These are phyloP conservation scores for Boletus sp. DNA, from an alignment of 1,284 basidiomycete species.

Conservation along the genomic window DNA sequence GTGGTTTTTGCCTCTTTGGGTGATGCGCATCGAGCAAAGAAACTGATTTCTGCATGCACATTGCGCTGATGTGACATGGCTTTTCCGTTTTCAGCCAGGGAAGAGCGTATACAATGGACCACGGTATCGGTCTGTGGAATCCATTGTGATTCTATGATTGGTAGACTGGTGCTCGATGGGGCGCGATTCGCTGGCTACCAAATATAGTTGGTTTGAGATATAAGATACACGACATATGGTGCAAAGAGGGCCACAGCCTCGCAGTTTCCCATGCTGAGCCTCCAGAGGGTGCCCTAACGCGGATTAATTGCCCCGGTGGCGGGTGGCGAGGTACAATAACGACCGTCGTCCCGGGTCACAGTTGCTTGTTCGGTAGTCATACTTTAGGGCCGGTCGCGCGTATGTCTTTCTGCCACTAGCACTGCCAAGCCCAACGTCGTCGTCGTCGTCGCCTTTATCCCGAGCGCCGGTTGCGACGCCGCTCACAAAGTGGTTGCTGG, in stretches of 20 bases:
- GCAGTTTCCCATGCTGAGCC: conserved; percentile 5
- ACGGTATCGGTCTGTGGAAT: conserved; percentile 68
- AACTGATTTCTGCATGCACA: conserved; percentile 26
- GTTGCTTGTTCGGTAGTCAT: not conserved
- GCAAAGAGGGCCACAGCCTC: conserved; percentile 21
- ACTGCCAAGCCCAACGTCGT: conserved; percentile 17
- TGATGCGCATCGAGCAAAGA: conserved; percentile 22
- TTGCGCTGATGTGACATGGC: too few species aligned
- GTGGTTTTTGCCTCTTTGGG: conserved; percentile 33
- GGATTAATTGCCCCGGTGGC: conserved; percentile 32
- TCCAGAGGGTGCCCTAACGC: not conserved
- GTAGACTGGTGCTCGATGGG: conserved; percentile 14
- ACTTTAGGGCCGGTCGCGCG: conserved; percentile 25
- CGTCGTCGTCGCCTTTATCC: conserved; percentile 3
- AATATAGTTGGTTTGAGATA: conserved; percentile 12
- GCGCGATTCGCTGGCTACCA: conserved; percentile 8
- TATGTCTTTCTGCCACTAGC: conserved; percentile 1
- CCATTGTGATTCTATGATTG: conserved; percentile 56
- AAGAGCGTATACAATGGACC: conserved; percentile 85
- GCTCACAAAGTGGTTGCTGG: conserved; percentile 8
- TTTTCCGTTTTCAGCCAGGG: conserved; percentile 49
- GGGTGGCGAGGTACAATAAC: conserved; percentile 34
- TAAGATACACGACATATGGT: conserved; percentile 14
- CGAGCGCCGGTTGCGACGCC: conserved; percentile 14
- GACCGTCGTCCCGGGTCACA: conserved; percentile 14